Evolutionary conservation across 768 basidiomycete species (phyloP), one percentile per base, ranked within the genome.

Genomic region (Tylopilus felleus): DNA sequence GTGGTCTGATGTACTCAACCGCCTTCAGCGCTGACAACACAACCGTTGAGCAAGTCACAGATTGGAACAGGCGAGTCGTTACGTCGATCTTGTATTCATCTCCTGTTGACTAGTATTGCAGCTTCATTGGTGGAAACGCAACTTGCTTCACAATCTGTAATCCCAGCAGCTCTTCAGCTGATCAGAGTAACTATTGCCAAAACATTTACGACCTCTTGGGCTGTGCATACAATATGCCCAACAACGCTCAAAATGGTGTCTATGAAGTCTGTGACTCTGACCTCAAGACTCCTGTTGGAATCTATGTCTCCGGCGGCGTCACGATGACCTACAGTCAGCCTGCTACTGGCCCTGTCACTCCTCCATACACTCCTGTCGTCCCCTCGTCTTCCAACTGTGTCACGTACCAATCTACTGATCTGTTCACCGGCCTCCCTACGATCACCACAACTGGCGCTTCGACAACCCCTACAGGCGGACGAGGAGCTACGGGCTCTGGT

Each of bases 71-170:
- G 85, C 81, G 60, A 48, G 83, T 23, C 6, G 10, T 55, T 48
- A 16, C 3, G 8, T 27, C 38, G 7, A 13, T 33, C 1, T 45
- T 35, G 8, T n/a, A 17, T 28, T 43, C 6, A 2, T 28, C 70
- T 17, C 4, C 25, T 1, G 7, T 23, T 53, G 31, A 54, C 27
- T 8, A 16, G 21, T 14, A 56, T 47, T 66, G 62, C 41, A 76
- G 55, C 5, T 92, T 91, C 78, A 82, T 89, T 61, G 90, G 90
- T 52, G 77, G 77, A 35, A 65, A 73, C 62, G 8, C 55, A 5
- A 85, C 88, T 76, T 93, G 89, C 71, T 61, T 84, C 56, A 92
- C 90, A 64, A 77, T 79, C 0, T 93, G 90, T 71, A 79, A 87
- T 62, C 83, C 84, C 2, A 14, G 53, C 67, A 70, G 70, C 17